A percentile compares a stretch with the other conserved stretches of the same genome.
Conservation (phyloP, 2,329 filamentous ascomycete genomes). For the Fusarium fujikuroi region DNA sequence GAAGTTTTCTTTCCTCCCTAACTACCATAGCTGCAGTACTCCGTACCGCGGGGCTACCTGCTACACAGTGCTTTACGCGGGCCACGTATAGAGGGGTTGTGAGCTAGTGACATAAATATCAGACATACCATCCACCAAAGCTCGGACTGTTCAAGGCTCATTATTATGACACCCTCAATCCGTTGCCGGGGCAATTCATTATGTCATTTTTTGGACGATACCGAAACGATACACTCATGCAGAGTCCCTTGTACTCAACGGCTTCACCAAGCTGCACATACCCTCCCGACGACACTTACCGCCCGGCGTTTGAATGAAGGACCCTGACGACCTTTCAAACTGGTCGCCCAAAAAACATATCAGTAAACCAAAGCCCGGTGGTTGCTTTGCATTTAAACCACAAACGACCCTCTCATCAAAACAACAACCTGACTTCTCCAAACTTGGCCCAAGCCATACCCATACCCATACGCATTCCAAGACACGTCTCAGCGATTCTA, state of each 20-base stretch:
- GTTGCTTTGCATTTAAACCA: conserved; percentile 39
- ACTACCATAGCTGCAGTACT: background rate
- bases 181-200: conserved; percentile 44
- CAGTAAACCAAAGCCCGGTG: conserved; percentile 23
- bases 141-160: background rate
- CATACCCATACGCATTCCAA: background rate
- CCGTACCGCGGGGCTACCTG: conserved; percentile 6
- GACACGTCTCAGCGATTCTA: conserved; percentile 16
- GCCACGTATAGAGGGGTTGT: background rate
- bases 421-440: conserved; percentile 33
- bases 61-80: conserved; percentile 39
- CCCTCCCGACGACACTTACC: conserved; percentile 20
- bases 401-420: conserved; percentile 26
- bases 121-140: background rate
- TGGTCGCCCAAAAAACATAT: conserved; percentile 4
- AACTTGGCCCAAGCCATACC: conserved; percentile 11
- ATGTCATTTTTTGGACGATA: conserved; percentile 36
- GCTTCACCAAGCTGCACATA: conserved; percentile 29
- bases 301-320: conserved; percentile 29
- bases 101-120: background rate
- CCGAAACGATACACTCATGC: conserved; percentile 16
- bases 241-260: conserved; percentile 30
- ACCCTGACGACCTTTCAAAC: conserved; percentile 1
- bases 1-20: too few species aligned
- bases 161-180: conserved; percentile 5